These are phyloP conservation scores for Pythium scleroteichum DNA, from an alignment of 352 stramenopile genomes.

Conservation along the genomic window DNA sequence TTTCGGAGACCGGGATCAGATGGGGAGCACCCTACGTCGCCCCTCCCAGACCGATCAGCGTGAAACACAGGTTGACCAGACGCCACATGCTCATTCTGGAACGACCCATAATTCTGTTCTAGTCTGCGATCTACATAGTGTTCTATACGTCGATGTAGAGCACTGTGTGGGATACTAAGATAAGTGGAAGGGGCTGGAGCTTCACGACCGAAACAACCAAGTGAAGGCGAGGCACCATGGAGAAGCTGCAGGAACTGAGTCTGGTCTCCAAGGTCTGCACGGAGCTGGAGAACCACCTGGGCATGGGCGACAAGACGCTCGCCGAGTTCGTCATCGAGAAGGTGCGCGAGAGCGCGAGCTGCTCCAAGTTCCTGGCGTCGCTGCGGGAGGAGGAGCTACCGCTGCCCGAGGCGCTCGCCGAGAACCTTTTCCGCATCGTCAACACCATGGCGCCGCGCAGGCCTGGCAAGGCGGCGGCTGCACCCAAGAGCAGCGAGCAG, in stretches of 20 bases:
- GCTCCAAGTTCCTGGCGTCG: constrained; percentile 46
- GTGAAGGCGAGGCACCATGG: constrained; percentile 45
- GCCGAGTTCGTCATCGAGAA: constrained; percentile 96
- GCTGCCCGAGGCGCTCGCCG: constrained; percentile 56
- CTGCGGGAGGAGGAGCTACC: constrained; percentile 72
- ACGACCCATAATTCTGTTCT: no score
- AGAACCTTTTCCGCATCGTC: constrained; percentile 83
- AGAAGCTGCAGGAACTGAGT: constrained; percentile 89
- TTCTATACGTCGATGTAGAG: background rate
- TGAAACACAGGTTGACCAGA: constrained; percentile 3
- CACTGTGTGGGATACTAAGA: background rate
- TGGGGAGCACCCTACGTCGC: background rate
- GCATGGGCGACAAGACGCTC: constrained; percentile 96
- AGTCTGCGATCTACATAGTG: constrained; percentile 6
- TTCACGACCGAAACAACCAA: constrained; percentile 12
- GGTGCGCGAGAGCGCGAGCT: constrained; percentile 75
- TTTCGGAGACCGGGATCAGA: constrained; percentile 19
- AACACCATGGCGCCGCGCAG: constrained; percentile 73
- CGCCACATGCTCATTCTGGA: constrained; percentile 10
- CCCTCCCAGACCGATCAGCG: constrained; percentile 11
- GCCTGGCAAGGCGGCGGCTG: constrained; percentile 4
- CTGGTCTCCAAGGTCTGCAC: constrained; percentile 88
- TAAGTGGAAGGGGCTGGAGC: constrained; percentile 18
- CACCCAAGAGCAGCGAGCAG: constrained; percentile 3
- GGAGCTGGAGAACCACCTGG: constrained; percentile 91